These are phyloP conservation scores for Neckera pumila DNA, from an alignment of 225 moss, liverwort and hornwort species.

Conservation along the genomic window DNA sequence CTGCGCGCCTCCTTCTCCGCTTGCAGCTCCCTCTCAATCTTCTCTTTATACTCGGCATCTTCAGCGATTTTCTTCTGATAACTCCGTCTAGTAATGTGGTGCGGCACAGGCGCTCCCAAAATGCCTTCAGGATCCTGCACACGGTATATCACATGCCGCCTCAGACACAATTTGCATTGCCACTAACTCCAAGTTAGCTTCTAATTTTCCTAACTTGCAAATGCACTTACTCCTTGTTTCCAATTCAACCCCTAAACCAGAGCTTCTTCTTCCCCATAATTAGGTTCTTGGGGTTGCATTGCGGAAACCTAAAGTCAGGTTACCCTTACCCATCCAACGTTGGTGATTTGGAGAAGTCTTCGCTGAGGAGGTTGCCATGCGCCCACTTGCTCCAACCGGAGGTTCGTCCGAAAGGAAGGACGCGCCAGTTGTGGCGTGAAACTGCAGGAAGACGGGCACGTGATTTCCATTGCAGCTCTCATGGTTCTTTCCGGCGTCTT, in stretches of 20 bases:
- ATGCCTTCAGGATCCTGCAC: conserved; percentile 88
- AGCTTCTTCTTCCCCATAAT: background rate
- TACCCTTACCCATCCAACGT: conserved; percentile 43
- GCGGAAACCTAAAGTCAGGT: background rate
- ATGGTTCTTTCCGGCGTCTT: background rate
- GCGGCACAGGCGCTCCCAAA: conserved; percentile 55
- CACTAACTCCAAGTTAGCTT: background rate
- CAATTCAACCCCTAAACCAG: background rate
- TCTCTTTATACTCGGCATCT: conserved; percentile 47
- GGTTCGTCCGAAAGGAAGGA: background rate
- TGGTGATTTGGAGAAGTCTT: conserved; percentile 26
- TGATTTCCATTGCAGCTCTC: conserved; percentile 21
- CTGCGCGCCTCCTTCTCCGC: conserved; percentile 64
- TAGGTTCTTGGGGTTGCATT: background rate
- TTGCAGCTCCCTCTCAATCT: conserved; percentile 45
- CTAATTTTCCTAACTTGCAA: background rate
- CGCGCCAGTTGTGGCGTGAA: conserved; percentile 1
- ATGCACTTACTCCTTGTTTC: background rate
- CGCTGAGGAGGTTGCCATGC: conserved; percentile 19
- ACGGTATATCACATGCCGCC: background rate
- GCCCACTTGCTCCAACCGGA: conserved; percentile 22
- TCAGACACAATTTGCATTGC: background rate
- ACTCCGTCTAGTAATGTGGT: conserved; percentile 62
- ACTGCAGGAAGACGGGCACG: conserved; percentile 4
- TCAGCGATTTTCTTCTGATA: conserved; percentile 43